Base-by-base conservation (phyloP, 2,329 filamentous ascomycete species). In the Xylariaceae sp. region DNA sequence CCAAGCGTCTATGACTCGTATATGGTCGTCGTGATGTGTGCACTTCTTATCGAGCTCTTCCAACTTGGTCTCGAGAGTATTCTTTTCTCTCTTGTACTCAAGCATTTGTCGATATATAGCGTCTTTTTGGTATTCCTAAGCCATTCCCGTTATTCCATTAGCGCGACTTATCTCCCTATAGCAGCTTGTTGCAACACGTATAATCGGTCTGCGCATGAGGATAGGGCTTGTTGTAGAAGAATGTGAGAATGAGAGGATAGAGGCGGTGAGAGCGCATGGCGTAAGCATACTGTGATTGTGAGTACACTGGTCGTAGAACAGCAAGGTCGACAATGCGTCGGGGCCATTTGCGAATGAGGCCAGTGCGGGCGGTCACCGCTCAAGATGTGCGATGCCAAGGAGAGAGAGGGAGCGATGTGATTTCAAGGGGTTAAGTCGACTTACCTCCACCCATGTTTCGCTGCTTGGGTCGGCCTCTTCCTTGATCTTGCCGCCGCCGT, bases 91-190 rank as follows among this genome's bases (percentile, higher is more conserved):
- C 74, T 96, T 96, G 73, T 96, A 97, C 73, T 97, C 94, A 68
- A 91, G 89, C 91, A 99, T 96, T 74, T 97, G 93, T 53, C 95
- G 90, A 65, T 89, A 87, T 69, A 99, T 96, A 59, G 94, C 94
- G 76, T 96, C 94, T 75, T 97, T 99, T 74, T 93, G 89, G 66
- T 88, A 94, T 68, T 88, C 84, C 90, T 95, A 72, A 28, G 7
- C 22, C 22, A 67, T 60, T 44, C 71, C 68, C 57, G 66, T 64
- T 66, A 64, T 62, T 66, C 19, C 17, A 47, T 71, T 69, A 74
- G 66, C 63, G 63, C 63, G 54, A 57, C 61, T 57, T 55, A 42
- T 50, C 58, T 61, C 55, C 59, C 50, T 50, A 55, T 58, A 53
- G 42, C 22, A 54, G 22, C 22, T 4, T 28, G 4, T 28, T 28